These are phyloP conservation scores for Aspergillus sp. DNA, from an alignment of 2,329 filamentous ascomycete species.

Conservation along the genomic window DNA sequence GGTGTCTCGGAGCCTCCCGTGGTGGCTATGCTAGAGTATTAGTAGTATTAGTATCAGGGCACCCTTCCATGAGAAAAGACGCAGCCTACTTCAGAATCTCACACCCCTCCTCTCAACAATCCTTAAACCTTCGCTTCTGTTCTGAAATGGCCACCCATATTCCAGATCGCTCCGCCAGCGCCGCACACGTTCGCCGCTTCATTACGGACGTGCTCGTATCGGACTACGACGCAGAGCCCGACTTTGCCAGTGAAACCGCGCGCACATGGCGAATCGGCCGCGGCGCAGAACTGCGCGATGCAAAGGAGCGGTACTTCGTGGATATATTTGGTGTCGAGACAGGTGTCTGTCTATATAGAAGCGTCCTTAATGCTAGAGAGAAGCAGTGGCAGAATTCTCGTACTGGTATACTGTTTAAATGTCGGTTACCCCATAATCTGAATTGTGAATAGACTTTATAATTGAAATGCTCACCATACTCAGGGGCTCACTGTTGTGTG, in stretches of 20 bases:
- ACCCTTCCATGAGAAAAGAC: too few relatives aligned
- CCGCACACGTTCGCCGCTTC: not conserved
- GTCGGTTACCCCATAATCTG: too few relatives aligned
- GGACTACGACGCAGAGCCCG: not conserved
- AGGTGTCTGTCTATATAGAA: not conserved
- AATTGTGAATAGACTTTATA: too few relatives aligned
- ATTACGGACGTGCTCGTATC: not conserved
- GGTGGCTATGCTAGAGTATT: too few relatives aligned
- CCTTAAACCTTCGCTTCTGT: fast-evolving
- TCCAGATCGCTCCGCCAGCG: not conserved
- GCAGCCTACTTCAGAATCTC: too few relatives aligned
- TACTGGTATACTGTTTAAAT: not conserved
- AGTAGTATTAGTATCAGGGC: too few relatives aligned
- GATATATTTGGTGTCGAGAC: not conserved
- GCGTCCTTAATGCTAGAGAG: not conserved
- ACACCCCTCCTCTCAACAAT: too few relatives aligned
- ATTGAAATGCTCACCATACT: too few relatives aligned
- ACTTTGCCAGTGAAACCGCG: not conserved
- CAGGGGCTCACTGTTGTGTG: too few relatives aligned
- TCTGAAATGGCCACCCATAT: not conserved
- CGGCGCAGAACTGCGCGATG: not conserved
- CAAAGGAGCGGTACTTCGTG: not conserved
- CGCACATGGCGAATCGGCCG: not conserved
- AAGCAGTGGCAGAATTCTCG: not conserved
- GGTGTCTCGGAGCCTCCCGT: too few relatives aligned